Base-by-base conservation (phyloP, 2,329 filamentous ascomycete species). In the Diaporthe helianthi region DNA sequence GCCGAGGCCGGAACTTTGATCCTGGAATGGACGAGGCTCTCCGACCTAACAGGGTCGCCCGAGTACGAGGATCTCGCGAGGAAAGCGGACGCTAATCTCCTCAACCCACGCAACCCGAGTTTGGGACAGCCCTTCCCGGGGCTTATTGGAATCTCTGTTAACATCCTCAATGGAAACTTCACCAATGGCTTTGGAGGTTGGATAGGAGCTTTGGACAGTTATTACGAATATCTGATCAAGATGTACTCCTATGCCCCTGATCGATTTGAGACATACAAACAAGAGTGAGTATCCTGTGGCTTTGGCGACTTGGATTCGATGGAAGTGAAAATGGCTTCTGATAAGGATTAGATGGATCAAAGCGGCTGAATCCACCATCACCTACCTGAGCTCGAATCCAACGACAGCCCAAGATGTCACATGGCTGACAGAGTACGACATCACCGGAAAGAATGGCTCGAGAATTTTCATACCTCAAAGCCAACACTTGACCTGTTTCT, bases 221-320 rank as follows among this genome's bases (percentile, higher is more conserved):
- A 55, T 15, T 67, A 67, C 15, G 65, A 67, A 19, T 61, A 67
- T 19, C 31, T 67, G 19, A 49, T 55, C 19, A 67, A 67, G 33
- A 67, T 67, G 65, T 67, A 67, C 44, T 38, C 65, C 1, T 67
- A 67, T 41, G 54, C 55, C 7, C 65, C 65, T 29, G 65, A 60
- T 38, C 41, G 53, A 15, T 67, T 60, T 8, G 36, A 60, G 22
- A 13, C 54, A 13, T 60, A 60, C 17, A 60, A 60, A 36, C 15
- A 60, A 10, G 54, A 60, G 54, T 60, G 36, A 44, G 54, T 44
- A 8, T 4, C 22, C 8, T n/a, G 1, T 9, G 31, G 10, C 13
- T 2, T n/a, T 3, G 17, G 2, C 1, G 2, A 10, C 7, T 15
- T 1, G 17, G 41, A 22, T 2, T 26, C 2, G 12, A 17, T 7